Evolutionary conservation across 2,329 filamentous ascomycete genomes (phyloP).

Genomic region (Venturiaceae sp.): DNA sequence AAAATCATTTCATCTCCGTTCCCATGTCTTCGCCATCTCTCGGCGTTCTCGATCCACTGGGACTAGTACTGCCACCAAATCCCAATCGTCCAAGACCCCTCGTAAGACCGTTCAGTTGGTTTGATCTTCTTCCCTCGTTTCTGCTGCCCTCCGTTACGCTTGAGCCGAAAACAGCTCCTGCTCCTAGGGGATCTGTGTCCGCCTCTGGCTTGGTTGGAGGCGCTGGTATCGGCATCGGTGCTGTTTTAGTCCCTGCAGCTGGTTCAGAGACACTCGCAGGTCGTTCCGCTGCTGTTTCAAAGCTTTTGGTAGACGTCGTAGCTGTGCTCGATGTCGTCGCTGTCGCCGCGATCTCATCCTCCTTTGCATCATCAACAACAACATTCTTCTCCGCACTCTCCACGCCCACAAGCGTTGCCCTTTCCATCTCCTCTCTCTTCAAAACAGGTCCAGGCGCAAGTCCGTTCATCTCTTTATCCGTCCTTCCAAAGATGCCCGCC

Average conservation of each 20-base stretch:
- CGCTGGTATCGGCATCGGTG: background rate
- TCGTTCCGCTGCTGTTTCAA: no score
- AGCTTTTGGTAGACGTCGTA: background rate
- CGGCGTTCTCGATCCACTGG: background rate
- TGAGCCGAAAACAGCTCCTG: background rate
- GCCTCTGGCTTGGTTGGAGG: background rate
- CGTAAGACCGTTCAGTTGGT: background rate
- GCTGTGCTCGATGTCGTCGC: background rate
- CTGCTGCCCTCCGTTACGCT: background rate
- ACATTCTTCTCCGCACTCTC: background rate
- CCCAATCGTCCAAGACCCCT: background rate
- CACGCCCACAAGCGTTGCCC: background rate
- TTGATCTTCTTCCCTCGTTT: background rate
- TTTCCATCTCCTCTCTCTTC: background rate
- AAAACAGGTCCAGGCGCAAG: background rate
- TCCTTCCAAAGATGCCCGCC: conserved; percentile 76
- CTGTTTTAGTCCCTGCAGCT: background rate
- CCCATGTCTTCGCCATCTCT: background rate
- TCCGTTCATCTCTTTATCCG: conserved; percentile 84
- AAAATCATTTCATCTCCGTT: background rate
- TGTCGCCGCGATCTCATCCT: no score
- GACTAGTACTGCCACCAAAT: background rate
- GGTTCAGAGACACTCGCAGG: background rate
- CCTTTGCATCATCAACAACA: background rate
- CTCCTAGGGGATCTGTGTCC: background rate